Percentiles rank a stretch among this genome's conserved stretches.
phyloP scores from a whole-genome alignment of 1,284 basidiomycete species.

The Sphagnurus paluster region DNA sequence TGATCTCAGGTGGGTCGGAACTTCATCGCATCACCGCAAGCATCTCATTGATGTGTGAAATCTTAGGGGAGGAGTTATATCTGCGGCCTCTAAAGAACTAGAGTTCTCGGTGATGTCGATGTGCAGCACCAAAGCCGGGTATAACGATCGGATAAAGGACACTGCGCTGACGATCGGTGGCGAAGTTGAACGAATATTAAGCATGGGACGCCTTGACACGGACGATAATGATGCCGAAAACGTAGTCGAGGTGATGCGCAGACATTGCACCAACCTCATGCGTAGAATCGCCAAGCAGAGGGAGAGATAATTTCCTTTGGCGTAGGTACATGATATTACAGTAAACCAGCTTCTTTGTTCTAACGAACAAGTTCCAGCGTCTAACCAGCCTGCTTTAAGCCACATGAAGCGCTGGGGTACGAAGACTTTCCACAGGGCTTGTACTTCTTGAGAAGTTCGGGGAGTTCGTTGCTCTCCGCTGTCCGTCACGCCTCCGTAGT shows the following conservation, averaged over 20 bases:
- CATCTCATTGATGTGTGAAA: constrained; percentile 12
- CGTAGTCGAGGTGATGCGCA: constrained; percentile 33
- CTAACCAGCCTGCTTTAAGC: no score
- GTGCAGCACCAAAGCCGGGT: constrained; percentile 47
- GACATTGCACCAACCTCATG: constrained; percentile 17
- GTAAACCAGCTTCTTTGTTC: no score
- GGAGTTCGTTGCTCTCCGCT: no score
- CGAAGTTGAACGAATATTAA: constrained; percentile 31
- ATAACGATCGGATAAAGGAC: constrained; percentile 34
- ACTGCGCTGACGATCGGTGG: constrained; percentile 28
- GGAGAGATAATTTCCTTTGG: background rate
- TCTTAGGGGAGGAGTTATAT: constrained; percentile 35
- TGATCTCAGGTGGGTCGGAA: constrained; percentile 11
- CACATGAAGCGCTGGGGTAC: no score
- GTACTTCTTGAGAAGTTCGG: no score
- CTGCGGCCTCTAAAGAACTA: constrained; percentile 37
- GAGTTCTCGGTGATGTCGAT: constrained; percentile 47
- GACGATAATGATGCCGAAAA: constrained; percentile 39
- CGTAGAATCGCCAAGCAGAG: background rate
- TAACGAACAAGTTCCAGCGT: no score
- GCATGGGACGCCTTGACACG: constrained; percentile 26
- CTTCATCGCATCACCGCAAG: constrained; percentile 4
- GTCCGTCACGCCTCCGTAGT: no score
- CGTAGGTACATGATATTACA: no score
- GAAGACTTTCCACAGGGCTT: no score